Conservation (phyloP, 2,329 filamentous ascomycete species). For the Coleophoma cylindrospora region DNA sequence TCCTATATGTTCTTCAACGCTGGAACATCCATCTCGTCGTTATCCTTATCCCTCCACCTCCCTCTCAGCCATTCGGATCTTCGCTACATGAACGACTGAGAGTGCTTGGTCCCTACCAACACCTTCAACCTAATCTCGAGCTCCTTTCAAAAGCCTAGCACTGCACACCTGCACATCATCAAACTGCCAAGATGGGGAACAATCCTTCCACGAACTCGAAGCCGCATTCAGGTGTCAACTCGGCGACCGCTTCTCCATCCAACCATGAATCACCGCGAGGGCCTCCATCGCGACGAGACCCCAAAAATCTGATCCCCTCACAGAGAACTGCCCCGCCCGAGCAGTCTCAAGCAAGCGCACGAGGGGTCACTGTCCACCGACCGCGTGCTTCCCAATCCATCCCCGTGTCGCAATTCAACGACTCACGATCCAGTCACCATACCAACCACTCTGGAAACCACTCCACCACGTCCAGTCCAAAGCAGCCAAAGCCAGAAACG, state of each 20-base stretch:
- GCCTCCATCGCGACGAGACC: slow-evolving; percentile 29
- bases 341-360: slow-evolving; percentile 54
- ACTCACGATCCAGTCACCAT: slow-evolving; percentile 14
- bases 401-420: slow-evolving; percentile 11
- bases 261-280: slow-evolving; percentile 21
- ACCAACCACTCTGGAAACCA: slow-evolving; percentile 1
- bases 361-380: slow-evolving; percentile 25
- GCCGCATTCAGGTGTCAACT: slow-evolving; percentile 21
- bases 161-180: background rate
- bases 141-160: background rate
- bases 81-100: slow-evolving; percentile 2
- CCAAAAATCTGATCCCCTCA: slow-evolving; percentile 48
- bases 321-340: slow-evolving; percentile 55
- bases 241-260: slow-evolving; percentile 21
- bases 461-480: background rate
- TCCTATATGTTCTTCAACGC: background rate
- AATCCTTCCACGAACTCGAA: slow-evolving; percentile 34
- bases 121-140: no score
- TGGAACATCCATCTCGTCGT: background rate
- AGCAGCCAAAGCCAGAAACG: slow-evolving; percentile 22
- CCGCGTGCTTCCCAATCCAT: slow-evolving; percentile 19
- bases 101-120: background rate
- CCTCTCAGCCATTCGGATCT: background rate
- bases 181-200: slow-evolving; percentile 36
- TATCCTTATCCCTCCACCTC: background rate